phyloP scores from a whole-genome alignment of 208 protist species.

The Crithidia fasciculata region DNA sequence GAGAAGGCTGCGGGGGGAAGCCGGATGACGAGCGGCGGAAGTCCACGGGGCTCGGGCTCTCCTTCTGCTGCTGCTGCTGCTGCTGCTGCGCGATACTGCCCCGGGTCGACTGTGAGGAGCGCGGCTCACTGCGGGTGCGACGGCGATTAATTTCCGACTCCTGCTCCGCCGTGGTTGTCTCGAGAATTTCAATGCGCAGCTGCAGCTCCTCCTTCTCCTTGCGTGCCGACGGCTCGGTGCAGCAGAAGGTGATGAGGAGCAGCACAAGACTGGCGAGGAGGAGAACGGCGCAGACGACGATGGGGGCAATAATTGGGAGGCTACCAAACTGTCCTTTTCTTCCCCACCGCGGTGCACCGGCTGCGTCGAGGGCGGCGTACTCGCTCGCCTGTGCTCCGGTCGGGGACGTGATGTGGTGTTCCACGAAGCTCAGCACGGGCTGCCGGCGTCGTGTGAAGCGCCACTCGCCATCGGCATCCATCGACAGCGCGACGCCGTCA shows the following conservation, averaged over 20 bases:
- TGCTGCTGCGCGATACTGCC: neutral
- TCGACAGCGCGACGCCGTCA: constrained; percentile 16
- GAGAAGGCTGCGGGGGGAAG: neutral
- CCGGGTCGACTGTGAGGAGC: neutral
- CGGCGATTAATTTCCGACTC: constrained; percentile 16
- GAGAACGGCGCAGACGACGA: constrained; percentile 18
- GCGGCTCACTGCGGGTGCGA: constrained; percentile 1
- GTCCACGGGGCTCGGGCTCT: constrained; percentile 4
- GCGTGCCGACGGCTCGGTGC: constrained; percentile 1
- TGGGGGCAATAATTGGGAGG: constrained; percentile 24
- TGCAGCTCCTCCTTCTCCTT: constrained; percentile 14
- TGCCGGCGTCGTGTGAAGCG: constrained; percentile 14
- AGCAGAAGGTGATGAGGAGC: constrained; percentile 27
- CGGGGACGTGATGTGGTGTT: constrained; percentile 10
- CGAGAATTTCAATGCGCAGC: constrained; percentile 9
- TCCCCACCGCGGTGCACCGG: constrained; percentile 1
- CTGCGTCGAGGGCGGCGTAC: constrained; percentile 1
- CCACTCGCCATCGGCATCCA: constrained; percentile 30
- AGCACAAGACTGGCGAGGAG: constrained; percentile 21
- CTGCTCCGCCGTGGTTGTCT: constrained; percentile 2
- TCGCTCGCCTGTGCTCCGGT: neutral
- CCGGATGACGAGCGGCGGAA: neutral
- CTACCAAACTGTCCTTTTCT: constrained; percentile 9
- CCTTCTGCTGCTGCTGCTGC: neutral
- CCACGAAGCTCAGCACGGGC: constrained; percentile 17